A percentile compares a stretch with the other conserved stretches of the same genome.
phyloP scores from a whole-genome alignment of 768 basidiomycete species.

The Fistulinella prunicolor region DNA sequence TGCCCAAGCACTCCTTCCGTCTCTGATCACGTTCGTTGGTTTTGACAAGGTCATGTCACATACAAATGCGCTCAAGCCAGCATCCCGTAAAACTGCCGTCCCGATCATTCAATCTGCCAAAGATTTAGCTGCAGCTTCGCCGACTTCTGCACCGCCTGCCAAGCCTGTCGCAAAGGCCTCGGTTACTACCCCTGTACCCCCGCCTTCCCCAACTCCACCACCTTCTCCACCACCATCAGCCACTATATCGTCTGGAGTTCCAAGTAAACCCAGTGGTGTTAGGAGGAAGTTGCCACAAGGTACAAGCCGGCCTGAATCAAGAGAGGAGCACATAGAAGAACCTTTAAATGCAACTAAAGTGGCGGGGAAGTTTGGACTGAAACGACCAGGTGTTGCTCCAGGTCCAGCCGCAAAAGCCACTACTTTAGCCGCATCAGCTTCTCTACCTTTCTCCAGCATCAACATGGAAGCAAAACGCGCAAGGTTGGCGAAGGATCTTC shows the following conservation, averaged over 20 bases:
- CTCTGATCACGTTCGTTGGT: constrained; percentile 69
- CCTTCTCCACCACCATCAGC: constrained; percentile 43
- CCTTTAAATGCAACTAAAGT: constrained; percentile 28
- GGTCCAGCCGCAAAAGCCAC: constrained; percentile 30
- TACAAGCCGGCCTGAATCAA: constrained; percentile 45
- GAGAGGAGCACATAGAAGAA: constrained; percentile 38
- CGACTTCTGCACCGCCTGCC: constrained; percentile 29
- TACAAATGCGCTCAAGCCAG: constrained; percentile 85
- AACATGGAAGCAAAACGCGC: constrained; percentile 51
- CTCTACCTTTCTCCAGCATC: constrained; percentile 34
- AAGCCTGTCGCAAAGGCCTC: constrained; percentile 28
- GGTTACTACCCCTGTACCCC: constrained; percentile 19
- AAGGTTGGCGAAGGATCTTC: constrained; percentile 70
- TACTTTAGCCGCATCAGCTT: constrained; percentile 32
- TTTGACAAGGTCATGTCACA: constrained; percentile 85
- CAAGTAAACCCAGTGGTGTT: constrained; percentile 57
- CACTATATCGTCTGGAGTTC: constrained; percentile 24
- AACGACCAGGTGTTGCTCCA: constrained; percentile 42
- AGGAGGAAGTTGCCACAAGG: constrained; percentile 71
- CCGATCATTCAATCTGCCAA: constrained; percentile 89
- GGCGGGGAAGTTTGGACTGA: constrained; percentile 40
- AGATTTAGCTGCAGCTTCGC: constrained; percentile 35
- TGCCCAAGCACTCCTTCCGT: constrained; percentile 77
- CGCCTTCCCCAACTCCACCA: constrained; percentile 37
- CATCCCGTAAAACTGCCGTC: constrained; percentile 77